A percentile compares a stretch with the other conserved stretches of the same genome.
Conservation (phyloP, 441 rosid genomes). For the Dalechampia spathulata region DNA sequence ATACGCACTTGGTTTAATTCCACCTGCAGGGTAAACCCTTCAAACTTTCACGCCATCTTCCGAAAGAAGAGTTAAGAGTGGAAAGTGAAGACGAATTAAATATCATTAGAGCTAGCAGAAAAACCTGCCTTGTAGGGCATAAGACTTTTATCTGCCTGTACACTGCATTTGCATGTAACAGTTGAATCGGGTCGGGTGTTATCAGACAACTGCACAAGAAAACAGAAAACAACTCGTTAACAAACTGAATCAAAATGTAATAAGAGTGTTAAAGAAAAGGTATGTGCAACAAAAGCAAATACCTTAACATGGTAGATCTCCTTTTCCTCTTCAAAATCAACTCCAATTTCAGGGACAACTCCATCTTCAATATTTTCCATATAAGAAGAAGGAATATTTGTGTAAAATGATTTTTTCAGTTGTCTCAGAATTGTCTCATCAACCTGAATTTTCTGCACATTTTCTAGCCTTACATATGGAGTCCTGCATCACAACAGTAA, state of each 20-base stretch:
- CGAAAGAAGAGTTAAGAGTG: neutral
- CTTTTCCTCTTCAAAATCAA: conserved; percentile 36
- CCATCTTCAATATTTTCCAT: conserved; percentile 24
- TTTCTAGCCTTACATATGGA: conserved; percentile 19
- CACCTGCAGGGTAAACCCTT: conserved; percentile 28
- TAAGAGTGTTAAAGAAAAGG: conserved; percentile 3
- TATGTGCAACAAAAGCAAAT: neutral
- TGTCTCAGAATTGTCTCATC: conserved; percentile 19
- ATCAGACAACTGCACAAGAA: conserved; percentile 41
- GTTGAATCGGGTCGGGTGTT: conserved; percentile 29
- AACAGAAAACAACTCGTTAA: neutral
- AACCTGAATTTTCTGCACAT: conserved; percentile 7
- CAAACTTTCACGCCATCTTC: neutral
- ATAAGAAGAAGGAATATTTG: conserved; percentile 43
- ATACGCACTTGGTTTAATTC: conserved; percentile 42
- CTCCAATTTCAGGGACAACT: conserved; percentile 37
- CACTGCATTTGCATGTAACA: conserved; percentile 45
- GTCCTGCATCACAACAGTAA: conserved; percentile 23
- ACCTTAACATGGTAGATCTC: conserved; percentile 58
- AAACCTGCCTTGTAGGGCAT: conserved; percentile 27
- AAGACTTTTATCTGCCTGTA: conserved; percentile 31
- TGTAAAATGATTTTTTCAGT: conserved; percentile 29
- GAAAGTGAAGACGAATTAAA: no score
- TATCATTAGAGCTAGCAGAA: no score
- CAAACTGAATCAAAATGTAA: neutral